phyloP scores from a whole-genome alignment of 441 rosid species.

The Gossypium laxum region DNA sequence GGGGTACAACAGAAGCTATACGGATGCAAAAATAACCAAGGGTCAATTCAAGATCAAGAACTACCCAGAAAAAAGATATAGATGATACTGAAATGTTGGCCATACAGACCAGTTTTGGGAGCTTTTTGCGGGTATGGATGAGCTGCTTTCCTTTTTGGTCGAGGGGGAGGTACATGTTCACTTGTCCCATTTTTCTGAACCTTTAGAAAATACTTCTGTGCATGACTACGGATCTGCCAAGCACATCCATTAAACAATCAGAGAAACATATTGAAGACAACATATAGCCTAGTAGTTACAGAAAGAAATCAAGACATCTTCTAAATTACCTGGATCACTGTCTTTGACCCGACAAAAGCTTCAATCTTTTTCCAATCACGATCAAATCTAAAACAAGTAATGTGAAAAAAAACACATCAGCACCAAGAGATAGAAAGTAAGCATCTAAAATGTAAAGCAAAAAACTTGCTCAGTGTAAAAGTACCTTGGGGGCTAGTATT shows the following conservation, averaged over 20 bases:
- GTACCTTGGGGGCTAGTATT: neutral
- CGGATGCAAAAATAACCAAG: neutral
- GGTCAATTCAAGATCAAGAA: constrained; percentile 14
- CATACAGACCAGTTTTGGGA: constrained; percentile 43
- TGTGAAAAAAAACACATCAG: neutral
- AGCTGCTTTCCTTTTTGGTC: constrained; percentile 86
- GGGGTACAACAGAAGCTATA: constrained; percentile 37
- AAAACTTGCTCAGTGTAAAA: neutral
- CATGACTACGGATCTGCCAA: constrained; percentile 89
- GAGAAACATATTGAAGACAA: constrained; percentile 4
- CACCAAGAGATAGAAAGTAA: neutral
- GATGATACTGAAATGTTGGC: neutral
- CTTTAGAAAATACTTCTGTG: constrained; percentile 83
- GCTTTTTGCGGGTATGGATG: constrained; percentile 94
- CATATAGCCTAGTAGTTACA: neutral
- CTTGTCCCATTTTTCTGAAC: constrained; percentile 85
- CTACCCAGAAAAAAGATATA: neutral
- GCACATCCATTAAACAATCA: constrained; percentile 14
- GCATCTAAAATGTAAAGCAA: constrained; percentile 1
- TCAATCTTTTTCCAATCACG: constrained; percentile 98
- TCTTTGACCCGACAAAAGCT: constrained; percentile 89
- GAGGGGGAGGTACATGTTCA: constrained; percentile 90
- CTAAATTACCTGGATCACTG: constrained; percentile 69
- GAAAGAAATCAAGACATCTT: constrained; percentile 5
- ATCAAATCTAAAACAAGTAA: constrained; percentile 52